Evolutionary conservation across 495 filamentous ascomycete species (phyloP).

Genomic region (Penicilliopsis zonata): DNA sequence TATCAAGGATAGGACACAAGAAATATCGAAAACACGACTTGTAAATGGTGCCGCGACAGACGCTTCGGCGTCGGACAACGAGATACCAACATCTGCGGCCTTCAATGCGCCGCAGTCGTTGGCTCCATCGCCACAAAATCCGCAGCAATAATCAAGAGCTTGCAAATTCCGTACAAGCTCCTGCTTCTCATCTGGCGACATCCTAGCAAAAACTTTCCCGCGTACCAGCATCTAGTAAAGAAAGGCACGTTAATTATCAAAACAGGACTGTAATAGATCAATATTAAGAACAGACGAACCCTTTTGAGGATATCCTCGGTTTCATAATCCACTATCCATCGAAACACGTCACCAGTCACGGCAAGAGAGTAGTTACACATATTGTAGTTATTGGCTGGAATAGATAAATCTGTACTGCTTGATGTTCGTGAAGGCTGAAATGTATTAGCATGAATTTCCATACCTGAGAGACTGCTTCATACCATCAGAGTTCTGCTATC

Average conservation of each 20-base stretch:
- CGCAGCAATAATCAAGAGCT: slow-evolving; percentile 87
- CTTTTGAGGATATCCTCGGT: slow-evolving; percentile 60
- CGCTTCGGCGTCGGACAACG: slow-evolving; percentile 93
- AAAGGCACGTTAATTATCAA: slow-evolving; percentile 8
- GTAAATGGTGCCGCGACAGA: slow-evolving; percentile 98
- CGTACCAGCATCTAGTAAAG: slow-evolving; percentile 63
- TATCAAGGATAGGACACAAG: slow-evolving; percentile 90
- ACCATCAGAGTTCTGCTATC: slow-evolving; percentile 67
- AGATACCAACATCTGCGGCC: slow-evolving; percentile 97
- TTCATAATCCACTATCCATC: slow-evolving; percentile 90
- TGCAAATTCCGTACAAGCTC: slow-evolving; percentile 96
- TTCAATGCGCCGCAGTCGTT: slow-evolving; percentile 98
- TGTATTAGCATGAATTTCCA: slow-evolving; percentile 13
- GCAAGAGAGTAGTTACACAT: slow-evolving; percentile 77
- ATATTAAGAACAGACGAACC: slow-evolving; percentile 23
- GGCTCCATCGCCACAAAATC: slow-evolving; percentile 96
- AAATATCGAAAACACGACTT: slow-evolving; percentile 89
- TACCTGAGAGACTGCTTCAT: slow-evolving; percentile 7
- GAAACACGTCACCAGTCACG: slow-evolving; percentile 85
- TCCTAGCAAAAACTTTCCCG: slow-evolving; percentile 91
- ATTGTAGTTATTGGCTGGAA: slow-evolving; percentile 72
- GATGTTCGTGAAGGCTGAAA: slow-evolving; percentile 56
- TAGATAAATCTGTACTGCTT: slow-evolving; percentile 59
- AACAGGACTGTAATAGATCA: neutral
- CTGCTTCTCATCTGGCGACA: slow-evolving; percentile 99